Evolutionary conservation across 2,329 filamentous ascomycete genomes (phyloP).

Genomic region (Penicillium sp.): DNA sequence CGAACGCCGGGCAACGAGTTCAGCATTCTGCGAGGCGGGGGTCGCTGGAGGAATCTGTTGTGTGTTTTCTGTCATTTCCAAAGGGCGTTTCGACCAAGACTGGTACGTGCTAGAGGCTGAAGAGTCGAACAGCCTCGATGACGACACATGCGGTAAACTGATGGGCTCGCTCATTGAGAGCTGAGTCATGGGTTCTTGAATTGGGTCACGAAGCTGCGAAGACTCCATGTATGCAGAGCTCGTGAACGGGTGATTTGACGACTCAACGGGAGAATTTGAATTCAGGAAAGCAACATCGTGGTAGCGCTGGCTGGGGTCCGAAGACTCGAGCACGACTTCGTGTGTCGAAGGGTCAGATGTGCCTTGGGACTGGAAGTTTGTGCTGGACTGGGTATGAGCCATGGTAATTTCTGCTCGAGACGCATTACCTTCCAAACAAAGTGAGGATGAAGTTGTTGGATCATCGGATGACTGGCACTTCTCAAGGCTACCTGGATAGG

Average conservation of each 20-base stretch:
- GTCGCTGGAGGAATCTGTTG: not conserved
- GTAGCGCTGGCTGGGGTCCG: conserved; percentile 24
- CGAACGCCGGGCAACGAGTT: conserved; percentile 27
- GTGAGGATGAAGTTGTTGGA: conserved; percentile 14
- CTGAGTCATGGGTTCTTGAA: conserved; percentile 8
- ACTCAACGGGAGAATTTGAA: conserved; percentile 18
- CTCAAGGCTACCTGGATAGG: conserved; percentile 27
- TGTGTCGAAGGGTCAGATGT: conserved; percentile 22
- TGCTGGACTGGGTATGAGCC: conserved; percentile 28
- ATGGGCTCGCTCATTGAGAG: conserved; percentile 4
- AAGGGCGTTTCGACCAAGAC: conserved; percentile 18
- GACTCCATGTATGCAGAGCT: conserved; percentile 21
- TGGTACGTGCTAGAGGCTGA: conserved; percentile 13
- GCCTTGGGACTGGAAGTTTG: conserved; percentile 22
- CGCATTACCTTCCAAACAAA: conserved; percentile 2
- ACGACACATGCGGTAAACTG: conserved; percentile 9
- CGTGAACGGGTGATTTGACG: conserved; percentile 25
- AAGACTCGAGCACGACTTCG: conserved; percentile 32
- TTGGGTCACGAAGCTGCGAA: conserved; percentile 14
- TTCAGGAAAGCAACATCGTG: conserved; percentile 13
- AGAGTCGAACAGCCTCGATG: conserved; percentile 22
- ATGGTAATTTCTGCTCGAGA: conserved; percentile 24
- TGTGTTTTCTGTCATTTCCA: not conserved
- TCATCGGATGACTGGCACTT: conserved; percentile 25
- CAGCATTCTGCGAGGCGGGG: conserved; percentile 13